Percentiles rank a stretch among this genome's conserved stretches.
These are phyloP conservation scores for Striga hermonthica DNA, from an alignment of 305 asterid species.

Conservation along the genomic window DNA sequence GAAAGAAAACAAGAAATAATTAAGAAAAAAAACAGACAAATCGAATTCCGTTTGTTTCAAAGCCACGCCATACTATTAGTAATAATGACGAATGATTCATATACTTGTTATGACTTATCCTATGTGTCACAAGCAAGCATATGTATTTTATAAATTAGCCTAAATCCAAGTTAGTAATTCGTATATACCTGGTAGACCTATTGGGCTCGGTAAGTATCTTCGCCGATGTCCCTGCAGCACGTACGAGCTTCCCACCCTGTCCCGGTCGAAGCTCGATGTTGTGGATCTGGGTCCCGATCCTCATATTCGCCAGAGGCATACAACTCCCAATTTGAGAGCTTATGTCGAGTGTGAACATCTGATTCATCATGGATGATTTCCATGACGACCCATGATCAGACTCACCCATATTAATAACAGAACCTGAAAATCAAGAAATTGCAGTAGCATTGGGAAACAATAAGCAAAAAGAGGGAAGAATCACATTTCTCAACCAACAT, in stretches of 20 bases:
- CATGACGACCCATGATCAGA: slow-evolving; percentile 37
- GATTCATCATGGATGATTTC: slow-evolving; percentile 48
- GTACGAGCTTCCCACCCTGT: slow-evolving; percentile 76
- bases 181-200: slow-evolving; percentile 51
- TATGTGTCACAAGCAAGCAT: too few species aligned
- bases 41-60: too few species aligned
- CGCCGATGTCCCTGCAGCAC: slow-evolving; percentile 71
- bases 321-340: slow-evolving; percentile 70
- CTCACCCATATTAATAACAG: slow-evolving; percentile 27
- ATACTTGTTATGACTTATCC: too few species aligned
- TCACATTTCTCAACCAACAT: neutral
- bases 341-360: slow-evolving; percentile 54
- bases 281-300: slow-evolving; percentile 79
- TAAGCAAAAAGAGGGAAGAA: neutral
- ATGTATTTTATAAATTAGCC: too few species aligned
- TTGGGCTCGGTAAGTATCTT: slow-evolving; percentile 74
- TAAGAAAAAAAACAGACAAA: too few species aligned
- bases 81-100: too few species aligned
- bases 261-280: slow-evolving; percentile 90
- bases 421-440: slow-evolving; percentile 19
- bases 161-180: too few species aligned
- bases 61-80: too few species aligned
- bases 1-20: too few species aligned
- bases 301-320: slow-evolving; percentile 80
- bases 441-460: neutral